Base-by-base conservation (phyloP, 2,329 filamentous ascomycete species). In the Fusarium abutilonis region DNA sequence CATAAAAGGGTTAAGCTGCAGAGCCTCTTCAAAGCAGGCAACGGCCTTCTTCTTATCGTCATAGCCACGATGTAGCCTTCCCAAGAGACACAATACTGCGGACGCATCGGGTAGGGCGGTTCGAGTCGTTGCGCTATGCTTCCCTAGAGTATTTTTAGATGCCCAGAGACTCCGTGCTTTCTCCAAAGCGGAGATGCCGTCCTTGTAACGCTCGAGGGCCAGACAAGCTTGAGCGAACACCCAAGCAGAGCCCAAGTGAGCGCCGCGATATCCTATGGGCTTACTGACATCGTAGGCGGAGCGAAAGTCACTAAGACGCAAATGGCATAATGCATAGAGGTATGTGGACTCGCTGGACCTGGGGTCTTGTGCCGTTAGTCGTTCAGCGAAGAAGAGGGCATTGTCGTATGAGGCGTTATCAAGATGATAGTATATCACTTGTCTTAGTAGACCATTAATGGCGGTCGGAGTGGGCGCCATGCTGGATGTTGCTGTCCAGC, bases 1-100 rank as follows among this genome's bases (percentile, higher is more conserved):
- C 86, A 97, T 95, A 76, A 98, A 94, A 2, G 95, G 93, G 71
- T 98, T 99, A 51, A 88, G 76, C 77, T 93, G 96, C 69, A 99
- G 79, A 6, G 93, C 87, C 58, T 96, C 92, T 66, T 96, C 92
- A 73, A 95, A 98, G 74, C 87, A 92, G 65, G 90, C 86, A 14
- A 94, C 87, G 8, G 95, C 93, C 75, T 91, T 93, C 68, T 90
- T 90, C 71, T 90, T 90, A 70, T 91, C 84, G 68, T 97, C 90
- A 69, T 95, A 89, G 3, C 86, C 91, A 44, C 90, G 87, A 79
- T 93, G 94, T 26, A 99, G 81, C 77, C 96, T 97, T 23, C 92
- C 95, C 28, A 97, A 82, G 34, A 99, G 79, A 70, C 91, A 95
- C 63, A 88, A 83, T n/a, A 94, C 86, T 2, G 92, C 90, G 3